Evolutionary conservation across 768 basidiomycete genomes (phyloP), one percentile per base, ranked within the genome.

Genomic region (Tylopilus vinaceipallidus): DNA sequence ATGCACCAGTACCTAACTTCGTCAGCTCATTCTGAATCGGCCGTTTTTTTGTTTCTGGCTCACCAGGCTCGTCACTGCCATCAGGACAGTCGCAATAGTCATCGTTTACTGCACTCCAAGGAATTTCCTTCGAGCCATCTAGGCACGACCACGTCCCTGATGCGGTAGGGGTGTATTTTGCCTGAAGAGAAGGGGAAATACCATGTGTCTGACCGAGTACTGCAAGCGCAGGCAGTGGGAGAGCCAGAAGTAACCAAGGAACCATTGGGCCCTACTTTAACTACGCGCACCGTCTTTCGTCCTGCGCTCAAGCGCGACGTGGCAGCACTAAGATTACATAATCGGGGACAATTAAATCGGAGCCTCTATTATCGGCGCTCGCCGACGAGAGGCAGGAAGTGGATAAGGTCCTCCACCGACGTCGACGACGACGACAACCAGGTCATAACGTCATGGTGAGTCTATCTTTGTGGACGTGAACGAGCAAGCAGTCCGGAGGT

Each of bases 11-110:
- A 42, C 91, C 91, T 93, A 42, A 32, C 38, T 26, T 49, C 19
- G 26, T 58, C 27, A 50, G 52, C 24, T 42, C 40, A 20, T 46
- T 30, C 34, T 50, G 16, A 54, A 45, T 54, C 24, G 14, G 2
- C 46, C 39, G 49, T 36, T 57, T 19, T 11, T n/a, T 6, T 12
- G 34, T 42, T 34, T 33, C 40, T 50, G 34, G 27, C 57, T 47
- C 41, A 86, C 94, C 94, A 66, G 94, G 94, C 65, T 98, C 94
- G 56, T 98, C 94, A 55, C 88, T 93, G n/a, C 93, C 93, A 62
- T 97, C 94, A 26, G 76, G 75, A 63, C 94, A 98, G 71, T 98
- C 94, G 63, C 94, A 98, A 60, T 84, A 92, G 68, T 98, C 93
- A 63, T 98, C 91, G 66, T 98, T 97, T 22, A 97, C 84, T 17